Conservation (phyloP, 2,329 filamentous ascomycete species). For the Ilyonectria destructans region DNA sequence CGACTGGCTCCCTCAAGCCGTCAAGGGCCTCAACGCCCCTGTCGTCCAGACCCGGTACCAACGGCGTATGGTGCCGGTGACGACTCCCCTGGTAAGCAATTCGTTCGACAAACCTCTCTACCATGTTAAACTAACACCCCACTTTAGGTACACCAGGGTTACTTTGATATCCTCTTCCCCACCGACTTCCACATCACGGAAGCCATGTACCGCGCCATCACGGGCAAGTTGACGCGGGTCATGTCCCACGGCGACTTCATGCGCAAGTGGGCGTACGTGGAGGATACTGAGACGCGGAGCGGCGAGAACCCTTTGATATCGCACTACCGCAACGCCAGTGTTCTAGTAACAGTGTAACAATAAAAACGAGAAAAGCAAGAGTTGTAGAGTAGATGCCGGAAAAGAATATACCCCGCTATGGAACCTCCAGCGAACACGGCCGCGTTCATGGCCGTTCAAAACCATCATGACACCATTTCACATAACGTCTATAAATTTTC, state of each 20-base stretch:
- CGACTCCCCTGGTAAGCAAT: constrained; percentile 85
- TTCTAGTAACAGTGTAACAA: constrained; percentile 85
- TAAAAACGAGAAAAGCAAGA: constrained; percentile 34
- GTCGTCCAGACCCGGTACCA: constrained; percentile 97
- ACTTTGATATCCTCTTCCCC: constrained; percentile 98
- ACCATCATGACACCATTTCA: constrained; percentile 21
- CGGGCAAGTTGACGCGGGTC: constrained; percentile 90
- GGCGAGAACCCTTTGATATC: constrained; percentile 94
- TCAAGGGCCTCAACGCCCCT: constrained; percentile 89
- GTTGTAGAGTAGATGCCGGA: constrained; percentile 29
- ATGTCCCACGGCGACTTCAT: constrained; percentile 93
- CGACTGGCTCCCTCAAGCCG: constrained; percentile 85
- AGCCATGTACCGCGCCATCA: constrained; percentile 92
- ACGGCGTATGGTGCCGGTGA: constrained; percentile 88
- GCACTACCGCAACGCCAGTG: constrained; percentile 97
- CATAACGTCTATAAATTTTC: constrained; percentile 20
- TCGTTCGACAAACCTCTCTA: not conserved
- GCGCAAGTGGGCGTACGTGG: constrained; percentile 88
- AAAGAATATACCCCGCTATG: constrained; percentile 44
- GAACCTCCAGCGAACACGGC: constrained; percentile 22
- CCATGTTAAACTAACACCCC: constrained; percentile 24
- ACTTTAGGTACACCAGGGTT: constrained; percentile 91
- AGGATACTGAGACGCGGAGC: constrained; percentile 89
- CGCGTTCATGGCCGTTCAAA: constrained; percentile 3
- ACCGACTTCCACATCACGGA: constrained; percentile 95